Evolutionary conservation across 2,329 filamentous ascomycete genomes (phyloP), one percentile per base, ranked within the genome.

Genomic region (Cordyceps fumosorosea): DNA sequence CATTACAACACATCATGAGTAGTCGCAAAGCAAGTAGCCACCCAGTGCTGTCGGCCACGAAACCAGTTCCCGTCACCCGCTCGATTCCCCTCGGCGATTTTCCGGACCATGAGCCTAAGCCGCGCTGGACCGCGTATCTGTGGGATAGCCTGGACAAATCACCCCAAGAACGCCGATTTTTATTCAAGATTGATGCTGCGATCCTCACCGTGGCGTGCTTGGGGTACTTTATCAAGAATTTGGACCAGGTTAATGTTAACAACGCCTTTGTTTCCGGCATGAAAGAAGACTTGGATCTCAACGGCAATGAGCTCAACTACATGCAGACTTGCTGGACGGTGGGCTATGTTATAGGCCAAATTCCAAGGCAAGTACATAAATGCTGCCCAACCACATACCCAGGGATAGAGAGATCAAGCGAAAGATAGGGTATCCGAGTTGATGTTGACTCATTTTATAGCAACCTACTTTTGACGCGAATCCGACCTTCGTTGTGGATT

Each of bases 241-340:
- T 79, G 1, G 76, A 78, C 51, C 73, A 76, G 37, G 71, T 70
- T 6, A 78, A 78, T 51, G 66, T 78, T 53, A 75, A 73, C 29
- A 78, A 78, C 68, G 76, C 76, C 4, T 80, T 77, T 62, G 76
- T 80, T 0, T 77, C 75, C 0, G 79, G 78, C 0, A 79, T 80
- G 78, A 74, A 78, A 52, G 74, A 77, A 59, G 76, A 78, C 58
- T 56, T 77, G 29, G 65, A 65, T 0, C 70, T 80, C 22, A 70
- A 75, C 34, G 74, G 75, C 5, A 84, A 84, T 65, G 70, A 85
- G 60, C 75, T 85, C n/a, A 85, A 85, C 65, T 81, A 84, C 45
- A 70, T 77, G 67, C 70, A 72, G 64, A 80, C 82, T 0, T 77
- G 77, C 44, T 88, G 83, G 78, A 86, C 81, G 0, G 76, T 84